Base-by-base conservation (phyloP, 441 rosid species). In the Francoa sonchifolia region DNA sequence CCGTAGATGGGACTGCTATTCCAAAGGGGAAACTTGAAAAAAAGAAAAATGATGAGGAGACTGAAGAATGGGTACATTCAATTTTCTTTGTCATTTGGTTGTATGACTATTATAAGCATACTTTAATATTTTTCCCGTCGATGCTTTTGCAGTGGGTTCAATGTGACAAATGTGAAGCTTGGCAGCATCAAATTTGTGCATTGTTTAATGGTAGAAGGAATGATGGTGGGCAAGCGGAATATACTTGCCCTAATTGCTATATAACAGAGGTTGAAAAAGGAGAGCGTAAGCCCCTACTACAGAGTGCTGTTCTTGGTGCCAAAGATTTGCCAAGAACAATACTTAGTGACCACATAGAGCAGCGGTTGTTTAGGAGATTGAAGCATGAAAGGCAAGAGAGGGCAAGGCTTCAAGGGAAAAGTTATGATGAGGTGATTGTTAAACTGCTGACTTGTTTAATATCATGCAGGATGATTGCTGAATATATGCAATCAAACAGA, bases 121-220 rank as follows among this genome's bases (percentile, higher is more conserved):
- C 45, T 48, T 39, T 44, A 28, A 45, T 27, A 23, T 33, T 39
- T 28, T 33, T 46, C 17, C 21, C 18, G 2, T 17, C 64, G 38
- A 52, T 39, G 14, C 31, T 35, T 36, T 47, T 64, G 67, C 81
- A 93, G 99, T 93, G 99, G 99, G 99, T 93, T 63, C 99, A 93
- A 61, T 93, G 99, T 73, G 99, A 93, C 72, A 88, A 82, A 54
- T 93, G 99, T 64, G 99, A 93, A 63, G 93, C 96, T 19, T 93
- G 99, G 99, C 99, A 93, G 61, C 99, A 93, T 70, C 99, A 93
- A 60, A 93, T 93, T 32, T 93, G 99, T 62, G 93, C 97, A 52
- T 63, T 93, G 48, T 93, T 88, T 76, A 93, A 93, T 68, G 97
- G 99, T 44, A 57, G 97, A 62, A 71, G 99, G 62, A 93, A 88